Evolutionary conservation across 2,329 filamentous ascomycete species (phyloP), one percentile per base, ranked within the genome.

Genomic region (Alternaria solani): DNA sequence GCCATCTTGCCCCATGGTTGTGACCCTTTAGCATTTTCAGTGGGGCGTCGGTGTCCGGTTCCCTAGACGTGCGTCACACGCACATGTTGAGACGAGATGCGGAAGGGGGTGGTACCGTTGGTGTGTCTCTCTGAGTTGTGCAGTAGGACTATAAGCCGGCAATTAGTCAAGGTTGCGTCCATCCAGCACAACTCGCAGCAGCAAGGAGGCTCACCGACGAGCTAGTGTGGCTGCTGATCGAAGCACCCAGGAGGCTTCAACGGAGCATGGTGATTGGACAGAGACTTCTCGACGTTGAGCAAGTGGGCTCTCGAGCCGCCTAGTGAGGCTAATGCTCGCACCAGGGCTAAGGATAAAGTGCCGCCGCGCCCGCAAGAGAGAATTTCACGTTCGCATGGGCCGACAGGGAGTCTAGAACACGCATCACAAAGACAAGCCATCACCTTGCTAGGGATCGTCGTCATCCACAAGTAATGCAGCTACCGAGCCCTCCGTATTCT

Each of bases 321-420:
- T 60, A 55, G 60, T 42, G 41, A 62, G 60, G 62, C 63, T 67
- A 65, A 63, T 65, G 57, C 60, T 61, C 59, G 67, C 66, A 65
- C 61, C 64, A 34, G n/a, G 46, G 20, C 14, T 61, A 36, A 69
- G 65, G 65, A 65, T 66, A 58, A 66, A 61, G 54, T 66, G 66
- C 67, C 66, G 70, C 64, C 57, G 56, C 67, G 65, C 54, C 70
- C 68, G 66, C 64, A 66, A 67, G 65, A 67, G 65, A 68, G 65
- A 68, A 68, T 63, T 70, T 64, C 62, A 64, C 57, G 65, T 75
- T 69, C 65, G 66, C 57, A 56, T 66, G 25, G 61, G 54, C 49
- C 66, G 68, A 67, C 63, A 59, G 59, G 48, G 62, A 73, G 72
- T 76, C 75, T 77, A 76, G 75, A 77, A 74, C 74, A 65, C 59